Evolutionary conservation across 768 basidiomycete species (phyloP).

Genomic region (Rhodotorula taiwanensis): DNA sequence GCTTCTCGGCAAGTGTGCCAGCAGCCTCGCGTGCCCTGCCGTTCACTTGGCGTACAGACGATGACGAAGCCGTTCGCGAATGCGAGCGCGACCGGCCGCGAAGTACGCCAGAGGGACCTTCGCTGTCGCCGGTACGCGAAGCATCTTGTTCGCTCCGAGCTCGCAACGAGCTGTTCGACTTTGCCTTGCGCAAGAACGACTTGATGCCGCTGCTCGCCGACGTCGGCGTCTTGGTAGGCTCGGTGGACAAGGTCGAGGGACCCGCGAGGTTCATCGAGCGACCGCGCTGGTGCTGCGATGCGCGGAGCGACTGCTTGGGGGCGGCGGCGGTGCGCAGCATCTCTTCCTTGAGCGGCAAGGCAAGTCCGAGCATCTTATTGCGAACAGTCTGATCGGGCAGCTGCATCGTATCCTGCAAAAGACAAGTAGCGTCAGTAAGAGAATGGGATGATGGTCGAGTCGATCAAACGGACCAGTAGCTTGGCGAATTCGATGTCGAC

Average conservation of each 20-base stretch:
- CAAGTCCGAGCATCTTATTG: slow-evolving; percentile 72
- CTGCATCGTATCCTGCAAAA: slow-evolving; percentile 71
- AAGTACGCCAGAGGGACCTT: neutral
- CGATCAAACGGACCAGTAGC: slow-evolving; percentile 57
- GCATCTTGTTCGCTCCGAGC: neutral
- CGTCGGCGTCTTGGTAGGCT: neutral
- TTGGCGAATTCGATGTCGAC: slow-evolving; percentile 71
- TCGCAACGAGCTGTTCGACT: slow-evolving; percentile 25
- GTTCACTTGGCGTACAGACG: neutral
- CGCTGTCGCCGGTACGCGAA: no score
- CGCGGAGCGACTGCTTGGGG: slow-evolving; percentile 41
- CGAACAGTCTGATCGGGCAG: slow-evolving; percentile 65
- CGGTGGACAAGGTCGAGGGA: neutral
- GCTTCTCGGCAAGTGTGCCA: slow-evolving; percentile 53
- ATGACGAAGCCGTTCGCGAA: slow-evolving; percentile 26
- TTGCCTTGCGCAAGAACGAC: slow-evolving; percentile 25
- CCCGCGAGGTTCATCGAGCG: slow-evolving; percentile 12
- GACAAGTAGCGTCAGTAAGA: neutral
- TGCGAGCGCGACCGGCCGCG: slow-evolving; percentile 45
- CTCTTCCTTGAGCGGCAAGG: slow-evolving; percentile 76
- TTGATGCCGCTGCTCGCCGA: slow-evolving; percentile 11
- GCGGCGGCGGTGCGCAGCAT: slow-evolving; percentile 79
- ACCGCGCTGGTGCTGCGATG: slow-evolving; percentile 42
- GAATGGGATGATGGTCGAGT: neutral
- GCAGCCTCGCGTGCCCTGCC: neutral